Base-by-base conservation (phyloP, 2,329 filamentous ascomycete genomes). In the Colletotrichum echinochloae region DNA sequence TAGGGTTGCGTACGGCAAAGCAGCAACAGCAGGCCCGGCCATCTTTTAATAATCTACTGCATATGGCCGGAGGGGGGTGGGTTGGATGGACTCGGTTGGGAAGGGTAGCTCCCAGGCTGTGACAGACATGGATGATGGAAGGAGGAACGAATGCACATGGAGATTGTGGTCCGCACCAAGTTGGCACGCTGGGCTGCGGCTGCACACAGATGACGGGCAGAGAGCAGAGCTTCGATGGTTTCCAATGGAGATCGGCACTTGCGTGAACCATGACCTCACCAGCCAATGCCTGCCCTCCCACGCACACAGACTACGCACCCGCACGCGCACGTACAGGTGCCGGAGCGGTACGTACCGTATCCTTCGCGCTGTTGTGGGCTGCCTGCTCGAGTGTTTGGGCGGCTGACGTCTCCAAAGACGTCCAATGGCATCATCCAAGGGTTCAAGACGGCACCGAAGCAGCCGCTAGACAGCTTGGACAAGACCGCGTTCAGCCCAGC, bases 181-280 rank as follows among this genome's bases (percentile, higher is more conserved):
- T 28, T 39, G 8, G 28, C 18, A 26, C 4, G 37, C 55, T 30
- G 23, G 30, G 52, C 37, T 44, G 23, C 37, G 26, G 37, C 37
- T 39, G 62, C 52, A 51, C 52, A 46, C 44, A 61, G 49, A 55
- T 46, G 35, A 52, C 35, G 35, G 46, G 33, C 18, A 41, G 56
- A 56, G n/a, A 59, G 46, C 59, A 55, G 57, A 63, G 46, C 41
- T 70, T 70, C 59, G 57, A 71, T 63, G 70, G 66, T 62, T 65
- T 57, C 66, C 66, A 60, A 60, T 64, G 67, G 51, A 39, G 69
- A 73, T 72, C 71, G 71, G 71, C 71, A 73, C 51, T 73, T 66
- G 71, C 71, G 71, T 65, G 61, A 63, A 71, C 69, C 62, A 73
- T 73, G 71, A 73, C 71, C 65, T 73, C 71, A 74, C 59, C 55